Percentiles rank a stretch among this genome's conserved stretches.
Conservation (phyloP, 345 rosid genomes). For the Eucalyptus camaldulensis region DNA sequence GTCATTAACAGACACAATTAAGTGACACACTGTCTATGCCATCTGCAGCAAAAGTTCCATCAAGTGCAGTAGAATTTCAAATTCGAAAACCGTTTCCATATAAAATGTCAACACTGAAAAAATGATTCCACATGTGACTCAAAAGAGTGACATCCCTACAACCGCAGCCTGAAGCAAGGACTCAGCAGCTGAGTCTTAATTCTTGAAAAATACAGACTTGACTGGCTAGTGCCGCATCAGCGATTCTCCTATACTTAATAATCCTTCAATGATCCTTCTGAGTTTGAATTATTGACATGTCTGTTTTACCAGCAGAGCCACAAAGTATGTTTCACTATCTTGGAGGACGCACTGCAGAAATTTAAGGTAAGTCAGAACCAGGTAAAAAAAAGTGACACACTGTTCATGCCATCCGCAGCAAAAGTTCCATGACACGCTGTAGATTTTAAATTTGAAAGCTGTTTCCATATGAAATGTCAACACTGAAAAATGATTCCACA, state of each 20-base stretch:
- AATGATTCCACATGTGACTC: slow-evolving; percentile 15
- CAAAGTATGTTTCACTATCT: background rate
- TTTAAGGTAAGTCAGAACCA: background rate
- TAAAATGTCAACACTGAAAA: background rate
- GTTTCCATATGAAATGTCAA: background rate
- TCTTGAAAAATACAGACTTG: background rate
- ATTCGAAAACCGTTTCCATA: background rate
- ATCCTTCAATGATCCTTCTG: background rate
- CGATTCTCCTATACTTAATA: background rate
- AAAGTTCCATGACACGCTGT: background rate
- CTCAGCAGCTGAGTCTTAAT: background rate
- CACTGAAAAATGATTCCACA: background rate
- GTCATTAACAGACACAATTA: background rate
- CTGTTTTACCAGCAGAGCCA: background rate
- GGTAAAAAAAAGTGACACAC: background rate
- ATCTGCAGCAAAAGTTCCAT: background rate
- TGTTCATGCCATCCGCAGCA: background rate
- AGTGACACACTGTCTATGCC: background rate
- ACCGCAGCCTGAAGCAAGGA: background rate
- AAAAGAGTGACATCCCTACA: background rate
- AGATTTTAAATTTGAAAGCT: background rate
- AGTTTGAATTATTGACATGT: background rate
- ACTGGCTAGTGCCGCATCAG: background rate
- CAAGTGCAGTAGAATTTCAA: slow-evolving; percentile 1
- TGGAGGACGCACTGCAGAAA: background rate